These are phyloP conservation scores for Neostapfia colusana DNA, from an alignment of 176 grass and related monocot species.

Conservation along the genomic window DNA sequence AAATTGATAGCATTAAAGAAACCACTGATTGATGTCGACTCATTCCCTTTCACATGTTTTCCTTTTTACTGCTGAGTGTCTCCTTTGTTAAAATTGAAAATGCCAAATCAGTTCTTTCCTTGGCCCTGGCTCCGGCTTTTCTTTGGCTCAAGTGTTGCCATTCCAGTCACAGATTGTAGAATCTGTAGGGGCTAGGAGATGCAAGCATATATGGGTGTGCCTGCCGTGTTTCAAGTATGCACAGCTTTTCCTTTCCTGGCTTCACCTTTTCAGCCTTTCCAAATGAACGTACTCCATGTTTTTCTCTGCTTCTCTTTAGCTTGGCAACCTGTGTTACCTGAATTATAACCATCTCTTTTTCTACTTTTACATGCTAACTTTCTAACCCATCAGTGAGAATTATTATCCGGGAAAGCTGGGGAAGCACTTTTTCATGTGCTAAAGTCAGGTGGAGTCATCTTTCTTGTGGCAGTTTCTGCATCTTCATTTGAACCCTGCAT, in stretches of 20 bases:
- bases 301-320: conserved; percentile 42
- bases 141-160: conserved; percentile 27
- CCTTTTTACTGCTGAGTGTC: conserved; percentile 41
- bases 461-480: background rate
- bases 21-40: conserved; percentile 25
- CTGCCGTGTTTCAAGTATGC: conserved; percentile 28
- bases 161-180: conserved; percentile 23
- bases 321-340: conserved; percentile 39
- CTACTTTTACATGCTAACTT: conserved; percentile 37
- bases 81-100: conserved; percentile 44
- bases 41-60: conserved; percentile 26
- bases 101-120: conserved; percentile 45
- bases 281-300: conserved; percentile 37
- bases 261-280: conserved; percentile 53
- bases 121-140: conserved; percentile 24
- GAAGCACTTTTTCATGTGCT: conserved; percentile 43
- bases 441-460: background rate
- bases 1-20: conserved; percentile 3
- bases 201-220: background rate
- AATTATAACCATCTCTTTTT: conserved; percentile 36
- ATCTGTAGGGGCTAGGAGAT: background rate
- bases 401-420: conserved; percentile 43
- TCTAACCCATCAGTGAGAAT: background rate
- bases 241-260: conserved; percentile 49
- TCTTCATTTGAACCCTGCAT: conserved; percentile 15